Evolutionary conservation across 2,329 filamentous ascomycete genomes (phyloP).

Genomic region (Zasmidium citrigriseum): DNA sequence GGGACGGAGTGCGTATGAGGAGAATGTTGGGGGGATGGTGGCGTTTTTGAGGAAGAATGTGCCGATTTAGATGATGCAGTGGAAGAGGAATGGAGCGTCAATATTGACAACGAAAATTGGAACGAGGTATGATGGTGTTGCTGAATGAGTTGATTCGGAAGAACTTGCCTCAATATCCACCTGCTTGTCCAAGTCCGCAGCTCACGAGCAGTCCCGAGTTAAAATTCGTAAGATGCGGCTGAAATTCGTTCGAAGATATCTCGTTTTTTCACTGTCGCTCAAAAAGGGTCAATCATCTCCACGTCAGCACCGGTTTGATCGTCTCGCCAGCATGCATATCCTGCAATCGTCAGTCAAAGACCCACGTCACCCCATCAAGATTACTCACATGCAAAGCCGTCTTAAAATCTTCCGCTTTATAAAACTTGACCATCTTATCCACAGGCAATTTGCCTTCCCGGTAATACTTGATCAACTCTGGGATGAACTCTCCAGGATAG

Average conservation of each 20-base stretch:
- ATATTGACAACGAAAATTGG: too few species aligned
- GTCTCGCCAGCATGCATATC: constrained; percentile 41
- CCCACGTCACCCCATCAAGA: not conserved
- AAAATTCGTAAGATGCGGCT: too few species aligned
- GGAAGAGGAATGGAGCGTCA: too few species aligned
- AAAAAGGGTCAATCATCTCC: constrained; percentile 31
- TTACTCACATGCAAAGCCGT: constrained; percentile 31
- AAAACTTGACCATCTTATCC: constrained; percentile 44
- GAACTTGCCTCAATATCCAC: too few species aligned
- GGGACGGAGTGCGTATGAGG: constrained; percentile 1
- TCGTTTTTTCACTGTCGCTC: too few species aligned
- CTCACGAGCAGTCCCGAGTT: too few species aligned
- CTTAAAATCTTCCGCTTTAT: constrained; percentile 41
- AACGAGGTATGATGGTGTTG: too few species aligned
- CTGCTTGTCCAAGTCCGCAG: too few species aligned
- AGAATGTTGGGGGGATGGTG: constrained; percentile 2
- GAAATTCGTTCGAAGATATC: too few species aligned
- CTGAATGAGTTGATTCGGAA: too few species aligned
- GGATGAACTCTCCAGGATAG: constrained; percentile 41
- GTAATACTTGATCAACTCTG: constrained; percentile 48
- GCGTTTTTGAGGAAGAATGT: constrained; percentile 4
- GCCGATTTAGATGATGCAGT: too few species aligned
- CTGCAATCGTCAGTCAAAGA: not conserved
- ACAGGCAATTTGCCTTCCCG: constrained; percentile 46
- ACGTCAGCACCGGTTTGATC: constrained; percentile 42